Percentiles rank a stretch among this genome's conserved stretches.
phyloP scores from a whole-genome alignment of 768 basidiomycete species.

The Podaxis rugospora region DNA sequence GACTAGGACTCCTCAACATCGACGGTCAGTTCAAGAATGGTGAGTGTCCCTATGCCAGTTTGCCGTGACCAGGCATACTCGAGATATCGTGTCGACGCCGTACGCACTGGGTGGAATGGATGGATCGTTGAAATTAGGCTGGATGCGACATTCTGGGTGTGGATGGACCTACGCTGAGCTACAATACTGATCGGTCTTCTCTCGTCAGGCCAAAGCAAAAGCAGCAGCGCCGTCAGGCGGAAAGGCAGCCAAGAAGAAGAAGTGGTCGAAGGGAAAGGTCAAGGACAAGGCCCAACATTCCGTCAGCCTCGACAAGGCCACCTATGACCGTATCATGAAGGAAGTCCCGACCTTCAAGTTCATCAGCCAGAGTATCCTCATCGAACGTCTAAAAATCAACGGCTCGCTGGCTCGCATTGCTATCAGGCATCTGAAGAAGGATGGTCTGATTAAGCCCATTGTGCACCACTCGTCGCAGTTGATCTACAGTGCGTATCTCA shows the following conservation, averaged over 20 bases:
- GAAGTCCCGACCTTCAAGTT: conserved; percentile 99
- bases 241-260: conserved; percentile 98
- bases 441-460: conserved; percentile 91
- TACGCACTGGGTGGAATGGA: conserved; percentile 1
- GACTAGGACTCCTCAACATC: conserved; percentile 29
- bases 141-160: conserved; percentile 31
- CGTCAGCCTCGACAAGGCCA: conserved; percentile 90
- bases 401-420: conserved; percentile 90
- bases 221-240: conserved; percentile 56
- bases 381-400: conserved; percentile 97
- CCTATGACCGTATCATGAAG: conserved; percentile 93
- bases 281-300: conserved; percentile 99
- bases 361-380: conserved; percentile 96
- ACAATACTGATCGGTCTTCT: conserved; percentile 18
- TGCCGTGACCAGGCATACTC: conserved; percentile 3
- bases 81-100: background rate
- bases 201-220: conserved; percentile 66
- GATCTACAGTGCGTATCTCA: conserved; percentile 80
- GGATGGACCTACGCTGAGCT: conserved; percentile 28
- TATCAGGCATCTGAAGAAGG: conserved; percentile 89
- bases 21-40: conserved; percentile 40
- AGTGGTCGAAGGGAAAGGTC: conserved; percentile 99
- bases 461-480: conserved; percentile 94
- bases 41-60: conserved; percentile 25
- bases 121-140: conserved; percentile 17